phyloP scores from a whole-genome alignment of 208 protist species.

The Acanthamoeba castellanii region DNA sequence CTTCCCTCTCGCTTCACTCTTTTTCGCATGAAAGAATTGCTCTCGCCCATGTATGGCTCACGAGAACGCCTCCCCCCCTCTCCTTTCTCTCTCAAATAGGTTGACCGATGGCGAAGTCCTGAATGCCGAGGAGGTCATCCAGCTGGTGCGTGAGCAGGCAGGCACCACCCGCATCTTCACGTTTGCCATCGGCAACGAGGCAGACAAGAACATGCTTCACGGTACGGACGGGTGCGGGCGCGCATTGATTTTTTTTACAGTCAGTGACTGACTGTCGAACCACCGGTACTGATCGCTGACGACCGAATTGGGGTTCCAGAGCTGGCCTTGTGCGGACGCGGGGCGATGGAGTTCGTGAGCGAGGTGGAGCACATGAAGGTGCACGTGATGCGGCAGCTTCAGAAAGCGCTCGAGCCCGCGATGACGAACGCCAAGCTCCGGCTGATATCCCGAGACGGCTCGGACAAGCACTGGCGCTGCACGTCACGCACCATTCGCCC shows the following conservation, averaged over 20 bases:
- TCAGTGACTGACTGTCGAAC: too few species aligned
- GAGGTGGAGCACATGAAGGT: neutral
- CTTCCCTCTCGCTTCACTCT: too few species aligned
- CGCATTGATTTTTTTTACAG: too few species aligned
- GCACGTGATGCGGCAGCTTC: slow-evolving; percentile 8
- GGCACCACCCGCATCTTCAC: slow-evolving; percentile 29
- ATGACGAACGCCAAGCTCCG: neutral
- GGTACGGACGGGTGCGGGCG: neutral
- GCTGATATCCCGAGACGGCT: neutral
- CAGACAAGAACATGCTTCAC: neutral
- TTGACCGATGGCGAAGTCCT: slow-evolving; percentile 49
- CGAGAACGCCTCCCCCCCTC: neutral
- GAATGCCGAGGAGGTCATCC: neutral
- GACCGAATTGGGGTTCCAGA: slow-evolving; percentile 63
- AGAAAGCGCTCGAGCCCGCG: neutral
- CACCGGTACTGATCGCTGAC: slow-evolving; percentile 47
- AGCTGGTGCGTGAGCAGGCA: neutral
- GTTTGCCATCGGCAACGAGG: slow-evolving; percentile 14
- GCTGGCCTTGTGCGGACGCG: neutral
- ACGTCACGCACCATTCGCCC: neutral
- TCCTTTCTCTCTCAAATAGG: neutral
- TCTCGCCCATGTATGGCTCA: too few species aligned
- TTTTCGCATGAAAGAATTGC: too few species aligned
- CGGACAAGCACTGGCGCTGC: slow-evolving; percentile 23
- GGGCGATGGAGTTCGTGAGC: neutral